Percentiles rank a stretch among this genome's conserved stretches.
These are phyloP conservation scores for Podaxis carcinomalis DNA, from an alignment of 768 basidiomycete species.

Conservation along the genomic window DNA sequence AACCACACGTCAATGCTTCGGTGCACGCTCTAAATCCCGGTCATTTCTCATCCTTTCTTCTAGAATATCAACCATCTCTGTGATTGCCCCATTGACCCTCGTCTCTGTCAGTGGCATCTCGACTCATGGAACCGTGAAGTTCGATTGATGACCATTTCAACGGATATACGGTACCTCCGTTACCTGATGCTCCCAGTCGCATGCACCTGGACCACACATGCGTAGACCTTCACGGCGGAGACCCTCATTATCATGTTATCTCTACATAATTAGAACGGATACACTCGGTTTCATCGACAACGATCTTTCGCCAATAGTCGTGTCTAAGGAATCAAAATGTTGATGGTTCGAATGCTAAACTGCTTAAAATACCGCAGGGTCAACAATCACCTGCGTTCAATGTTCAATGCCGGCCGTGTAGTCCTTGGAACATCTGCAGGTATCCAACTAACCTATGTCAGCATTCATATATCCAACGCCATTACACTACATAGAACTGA, in stretches of 20 bases:
- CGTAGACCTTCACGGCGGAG: background rate
- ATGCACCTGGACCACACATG: background rate
- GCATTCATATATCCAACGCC: no score
- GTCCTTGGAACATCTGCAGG: no score
- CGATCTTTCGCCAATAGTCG: background rate
- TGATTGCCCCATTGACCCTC: background rate
- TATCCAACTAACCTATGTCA: no score
- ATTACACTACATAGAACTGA: no score
- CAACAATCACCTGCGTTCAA: background rate
- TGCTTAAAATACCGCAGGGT: background rate
- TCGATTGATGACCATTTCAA: background rate
- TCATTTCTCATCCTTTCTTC: background rate
- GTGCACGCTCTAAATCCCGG: background rate
- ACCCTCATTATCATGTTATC: conserved; percentile 1
- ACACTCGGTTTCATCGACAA: background rate
- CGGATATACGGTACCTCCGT: background rate
- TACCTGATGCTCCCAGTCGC: background rate
- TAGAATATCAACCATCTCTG: background rate
- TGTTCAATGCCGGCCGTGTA: no score
- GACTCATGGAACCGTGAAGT: background rate
- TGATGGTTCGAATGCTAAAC: background rate
- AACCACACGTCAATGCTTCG: background rate
- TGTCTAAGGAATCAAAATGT: background rate
- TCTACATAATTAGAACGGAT: background rate
- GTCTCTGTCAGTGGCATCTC: background rate